Base-by-base conservation (phyloP, 495 filamentous ascomycete genomes). In the Monascus purpureus region DNA sequence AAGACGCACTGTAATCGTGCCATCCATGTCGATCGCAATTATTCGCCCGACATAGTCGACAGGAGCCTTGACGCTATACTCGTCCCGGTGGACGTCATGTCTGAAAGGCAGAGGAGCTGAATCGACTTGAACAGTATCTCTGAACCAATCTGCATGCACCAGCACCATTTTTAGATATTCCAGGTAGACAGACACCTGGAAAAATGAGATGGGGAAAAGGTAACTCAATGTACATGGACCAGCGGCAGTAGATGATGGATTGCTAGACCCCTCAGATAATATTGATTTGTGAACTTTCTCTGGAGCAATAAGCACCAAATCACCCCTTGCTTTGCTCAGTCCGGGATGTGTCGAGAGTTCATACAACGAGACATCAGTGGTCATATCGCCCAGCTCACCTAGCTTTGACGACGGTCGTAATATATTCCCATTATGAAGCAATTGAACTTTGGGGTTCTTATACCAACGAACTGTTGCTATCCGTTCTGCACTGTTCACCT, bases 381-480 rank as follows among this genome's bases (percentile, higher is more conserved):
- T 26, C 13, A 39, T 41, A 11, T 59, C 50, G 8, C 42, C 32
- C 2, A 74, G 52, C 5, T 35, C 24, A 1, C 73, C 73, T 7
- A 62, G 47, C 1, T 32, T 46, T 13, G 57, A 60, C 8, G 52
- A 37, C 13, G 61, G 41, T 11, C 34, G 27, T 25, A 55, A 36
- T 9, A 48, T 33, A 4, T 40, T 41, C n/a, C 47, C 48, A 7
- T 43, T 35, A 17, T 57, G 45, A 9, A 52, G 40, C 8, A 70
- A 33, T 25, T 62, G 47, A 8, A 74, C 45, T 11, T 52, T 38
- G 4, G 61, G 51, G 14, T 57, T 40, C 15, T 47, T 28, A 35
- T 66, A 72, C 74, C 74, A 77, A 16, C 57, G 54, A 6, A 77
- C 55, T 13, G 50, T 57, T 11, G 70, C 74, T 37, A 72, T 61